Evolutionary conservation across 129 eudicot species (phyloP).

Genomic region (Saposhnikovia divaricata): DNA sequence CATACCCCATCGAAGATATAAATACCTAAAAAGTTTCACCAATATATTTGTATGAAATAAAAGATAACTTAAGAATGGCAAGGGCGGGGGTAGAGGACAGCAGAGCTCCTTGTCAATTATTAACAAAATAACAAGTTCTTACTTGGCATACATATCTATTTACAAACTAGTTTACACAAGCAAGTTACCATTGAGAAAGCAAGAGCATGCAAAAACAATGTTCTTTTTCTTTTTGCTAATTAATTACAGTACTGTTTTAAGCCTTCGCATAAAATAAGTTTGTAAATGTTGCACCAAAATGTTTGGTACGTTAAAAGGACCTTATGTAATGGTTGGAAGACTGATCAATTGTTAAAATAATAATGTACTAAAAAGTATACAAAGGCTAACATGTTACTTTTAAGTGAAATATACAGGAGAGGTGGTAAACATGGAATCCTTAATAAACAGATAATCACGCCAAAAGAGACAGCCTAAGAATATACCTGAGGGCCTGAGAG

Average conservation of each 20-base stretch:
- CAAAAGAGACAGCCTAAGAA: background rate
- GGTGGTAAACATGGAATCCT: background rate
- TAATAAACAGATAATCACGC: background rate
- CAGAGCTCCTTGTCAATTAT: background rate
- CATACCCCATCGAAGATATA: conserved; percentile 97
- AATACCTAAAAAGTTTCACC: conserved; percentile 44
- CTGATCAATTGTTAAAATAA: background rate
- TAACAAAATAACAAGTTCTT: background rate
- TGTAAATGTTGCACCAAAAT: background rate
- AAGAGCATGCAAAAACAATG: background rate
- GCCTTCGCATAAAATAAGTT: background rate
- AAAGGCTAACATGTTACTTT: background rate
- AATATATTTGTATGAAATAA: background rate
- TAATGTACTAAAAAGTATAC: background rate
- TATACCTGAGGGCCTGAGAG: conserved; percentile 88
- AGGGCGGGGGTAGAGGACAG: background rate
- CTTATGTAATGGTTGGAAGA: background rate
- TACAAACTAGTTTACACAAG: background rate
- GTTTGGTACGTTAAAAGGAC: background rate
- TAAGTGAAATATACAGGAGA: background rate
- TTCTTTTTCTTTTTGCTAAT: background rate
- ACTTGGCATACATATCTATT: background rate
- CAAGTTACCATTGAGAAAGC: background rate
- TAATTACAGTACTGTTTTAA: background rate
- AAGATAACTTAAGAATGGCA: background rate